Evolutionary conservation across 1,284 basidiomycete genomes (phyloP), one percentile per base, ranked within the genome.

Genomic region (Clitocybe nebularis): DNA sequence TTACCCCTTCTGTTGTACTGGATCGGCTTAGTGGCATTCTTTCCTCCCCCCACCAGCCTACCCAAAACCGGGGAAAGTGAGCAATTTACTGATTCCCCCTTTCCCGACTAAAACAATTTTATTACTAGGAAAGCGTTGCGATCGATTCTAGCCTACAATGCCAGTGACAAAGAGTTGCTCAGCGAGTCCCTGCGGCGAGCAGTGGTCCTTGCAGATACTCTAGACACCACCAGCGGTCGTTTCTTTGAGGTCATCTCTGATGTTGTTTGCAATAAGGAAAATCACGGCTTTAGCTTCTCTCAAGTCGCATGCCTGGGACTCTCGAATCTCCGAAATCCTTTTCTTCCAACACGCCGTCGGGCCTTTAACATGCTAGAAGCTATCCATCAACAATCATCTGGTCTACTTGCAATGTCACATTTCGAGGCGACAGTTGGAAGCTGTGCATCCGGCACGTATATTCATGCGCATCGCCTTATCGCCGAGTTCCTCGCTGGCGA

Each of bases 221-320:
- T 71, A 7, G 70, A 75, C 25, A 74, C 76, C 7, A 81, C 74
- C 54, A 74, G 74, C 39, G 69, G 69, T 10, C 79, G 76, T 19
- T 85, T 92, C 62, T 95, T 96, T 55, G 84, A 88, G 52, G 81
- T 88, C 17, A 71, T 94, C 1, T 77, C 80, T 1, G 85, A 91
- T 33, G 75, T 86, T n/a, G 69, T 89, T 23, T 78, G 83, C 55
- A 76, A 72, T 2, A 63, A 65, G 5, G 72, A 81, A 5, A 60
- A 59, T 11, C 83, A 80, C 54, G 69, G 71, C 21, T 86, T 93
- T 60, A 76, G 72, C 6, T 88, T 90, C 53, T 71, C 79, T 21
- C 90, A 95, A 56, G 70, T 82, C 7, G 75, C 83, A n/a, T 93
- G 86, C 53, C 71, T 95, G 3, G 88, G 86, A 0, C 67, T 96